Base-by-base conservation (phyloP, 495 filamentous ascomycete species). In the Gamarada debralockiae region DNA sequence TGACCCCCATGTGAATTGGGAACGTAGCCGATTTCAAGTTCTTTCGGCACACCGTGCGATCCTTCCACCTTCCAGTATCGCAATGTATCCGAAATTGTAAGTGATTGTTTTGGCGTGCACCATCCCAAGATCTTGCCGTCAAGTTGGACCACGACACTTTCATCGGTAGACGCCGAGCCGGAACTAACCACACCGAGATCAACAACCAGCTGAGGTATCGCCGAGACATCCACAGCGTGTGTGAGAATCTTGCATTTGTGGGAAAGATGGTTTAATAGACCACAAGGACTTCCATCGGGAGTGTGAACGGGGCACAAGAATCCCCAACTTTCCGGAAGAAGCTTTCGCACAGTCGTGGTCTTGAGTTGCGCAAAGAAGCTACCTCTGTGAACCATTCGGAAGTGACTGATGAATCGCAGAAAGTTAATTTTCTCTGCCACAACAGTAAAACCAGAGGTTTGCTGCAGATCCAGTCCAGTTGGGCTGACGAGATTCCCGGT, bases 361-460 rank as follows among this genome's bases (percentile, higher is more conserved):
- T 97, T 98, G 58, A 98, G 66, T 63, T 97, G 87, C 8, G 93
- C 92, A 69, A 98, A 97, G 81, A 98, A 97, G 69, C 89, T 93
- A 71, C 93, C 93, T 83, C 93, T 79, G 69, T 98, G 93, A 54
- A 98, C 90, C 90, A 96, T 97, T 45, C 93, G 90, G 77, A 98
- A 98, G 67, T 98, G 93, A 73, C 89, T 92, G 72, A 98, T 95
- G 73, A 98, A 98, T 58, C 93, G 87, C 62, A 95, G 85, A 73
- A 97, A 98, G 75, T 98, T 98, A 63, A 97, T 91, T 77, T 97
- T 97, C 69, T 98, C 93, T 3, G 93, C 93, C 50, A 97, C 92
- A 33, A 98, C 88, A 0, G 88, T 95, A 70, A 93, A 98, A 52
- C 93, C 93, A 23, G 93, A 95, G 0, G 84, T 80, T 65, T 98